A percentile compares a stretch with the other conserved stretches of the same genome.
Evolutionary conservation across 495 filamentous ascomycete genomes (phyloP).

Genomic region (Trichoderma orchidacearum): DNA sequence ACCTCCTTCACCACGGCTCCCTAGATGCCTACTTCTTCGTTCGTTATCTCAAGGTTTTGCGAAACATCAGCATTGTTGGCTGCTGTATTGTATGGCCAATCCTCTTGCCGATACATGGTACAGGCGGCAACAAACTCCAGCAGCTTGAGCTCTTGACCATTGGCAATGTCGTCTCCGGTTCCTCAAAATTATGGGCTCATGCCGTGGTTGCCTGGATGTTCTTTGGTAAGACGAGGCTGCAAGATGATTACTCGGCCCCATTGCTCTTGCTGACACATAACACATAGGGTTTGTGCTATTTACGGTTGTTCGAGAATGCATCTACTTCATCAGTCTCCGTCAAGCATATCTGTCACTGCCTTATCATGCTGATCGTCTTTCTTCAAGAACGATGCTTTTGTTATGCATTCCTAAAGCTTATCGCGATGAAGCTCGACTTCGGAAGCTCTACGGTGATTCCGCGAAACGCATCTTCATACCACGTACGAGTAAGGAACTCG

Average conservation of each 20-base stretch:
- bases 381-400: constrained; percentile 56
- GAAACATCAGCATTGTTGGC: constrained; percentile 60
- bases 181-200: constrained; percentile 47
- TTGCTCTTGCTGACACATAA: background rate
- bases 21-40: constrained; percentile 68
- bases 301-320: constrained; percentile 48
- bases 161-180: constrained; percentile 42
- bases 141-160: constrained; percentile 53
- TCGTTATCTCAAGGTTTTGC: constrained; percentile 60
- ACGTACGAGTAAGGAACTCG: constrained; percentile 38
- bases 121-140: constrained; percentile 44
- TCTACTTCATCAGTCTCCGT: constrained; percentile 55
- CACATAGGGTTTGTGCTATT: constrained; percentile 49
- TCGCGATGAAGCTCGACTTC: constrained; percentile 40
- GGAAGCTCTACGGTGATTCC: constrained; percentile 45
- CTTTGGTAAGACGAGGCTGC: constrained; percentile 36
- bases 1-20: constrained; percentile 50
- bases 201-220: constrained; percentile 44
- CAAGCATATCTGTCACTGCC: constrained; percentile 62
- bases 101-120: constrained; percentile 65
- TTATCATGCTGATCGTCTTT: constrained; percentile 49
- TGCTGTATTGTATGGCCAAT: constrained; percentile 62
- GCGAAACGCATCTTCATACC: constrained; percentile 50
- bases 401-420: constrained; percentile 50
- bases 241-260: background rate